Base-by-base conservation (phyloP, 139 green algal genomes). In the Coelastrella sp. region DNA sequence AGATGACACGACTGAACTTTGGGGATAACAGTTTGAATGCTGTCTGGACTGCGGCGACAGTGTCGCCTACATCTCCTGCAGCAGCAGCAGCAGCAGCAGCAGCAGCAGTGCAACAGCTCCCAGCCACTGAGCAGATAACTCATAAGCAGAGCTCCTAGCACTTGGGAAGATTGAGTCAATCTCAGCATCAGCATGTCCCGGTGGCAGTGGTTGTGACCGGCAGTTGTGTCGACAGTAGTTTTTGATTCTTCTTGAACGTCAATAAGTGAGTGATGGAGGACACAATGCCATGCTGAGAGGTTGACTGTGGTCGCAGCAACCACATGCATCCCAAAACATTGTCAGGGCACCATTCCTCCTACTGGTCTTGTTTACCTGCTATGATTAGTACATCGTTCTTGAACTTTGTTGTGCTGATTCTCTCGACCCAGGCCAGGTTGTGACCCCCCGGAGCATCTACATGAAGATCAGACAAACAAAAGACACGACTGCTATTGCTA, bases 1-100 rank as follows among this genome's bases (percentile, higher is more conserved):
- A 78, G 30, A 69, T 13, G 7, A 78, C 64, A 74, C 64, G 79
- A 15, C 5, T 21, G 23, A 67, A 78, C 7, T 51, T 37, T 30
- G 64, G 4, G 7, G 34, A 7, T 27, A 78, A n/a, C 64, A 57
- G 23, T 21, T 50, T 27, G 15, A 78, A 57, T 8, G 78, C 60
- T 13, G 59, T 34, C 30, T 45, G n/a, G 3, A 64, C 30, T 5
- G 59, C 78, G 23, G 60, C 62, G 19, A 60, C 78, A n/a, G 78
- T 84, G 78, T 84, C 78, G n/a, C 59, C 78, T 21, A 84, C 76
- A 74, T 83, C 76, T 30, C 76, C 76, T 83, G 76, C 57, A 66
- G 57, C 57, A 66, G 57, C 45, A 13, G 45, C 45, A 57, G 45
- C 45, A 57, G 45, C 45, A 13, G 45, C 11, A 13, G 45, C 45